A percentile compares a stretch with the other conserved stretches of the same genome.
phyloP scores from a whole-genome alignment of 495 filamentous ascomycete species.

The Collariella sp. region DNA sequence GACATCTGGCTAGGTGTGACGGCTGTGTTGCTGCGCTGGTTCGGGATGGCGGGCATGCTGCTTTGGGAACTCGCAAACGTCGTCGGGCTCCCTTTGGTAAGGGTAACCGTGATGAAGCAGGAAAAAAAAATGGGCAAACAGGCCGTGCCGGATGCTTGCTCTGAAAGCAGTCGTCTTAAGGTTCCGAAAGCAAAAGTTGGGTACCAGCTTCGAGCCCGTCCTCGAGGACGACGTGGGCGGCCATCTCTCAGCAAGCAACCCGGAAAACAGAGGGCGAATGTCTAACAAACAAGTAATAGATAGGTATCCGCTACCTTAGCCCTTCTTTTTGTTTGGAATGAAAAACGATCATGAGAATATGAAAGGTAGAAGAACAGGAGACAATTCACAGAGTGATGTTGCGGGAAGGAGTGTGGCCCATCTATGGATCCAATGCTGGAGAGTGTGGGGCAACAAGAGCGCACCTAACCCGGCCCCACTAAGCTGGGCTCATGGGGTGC shows the following conservation, averaged over 20 bases:
- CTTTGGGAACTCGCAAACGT: neutral
- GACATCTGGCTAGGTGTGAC: neutral
- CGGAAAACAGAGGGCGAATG: neutral
- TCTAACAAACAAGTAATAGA: no score
- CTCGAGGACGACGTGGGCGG: neutral
- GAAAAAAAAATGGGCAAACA: neutral
- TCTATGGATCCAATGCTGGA: no score
- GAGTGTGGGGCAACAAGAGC: no score
- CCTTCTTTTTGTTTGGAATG: no score
- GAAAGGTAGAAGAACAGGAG: neutral
- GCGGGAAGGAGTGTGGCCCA: no score
- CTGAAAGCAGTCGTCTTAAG: neutral
- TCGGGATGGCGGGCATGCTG: neutral
- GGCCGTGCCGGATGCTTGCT: neutral
- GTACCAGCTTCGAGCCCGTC: neutral
- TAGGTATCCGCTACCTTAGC: no score
- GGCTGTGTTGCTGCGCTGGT: slow-evolving; percentile 2
- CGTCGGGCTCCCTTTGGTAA: neutral
- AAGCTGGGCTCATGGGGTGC: no score
- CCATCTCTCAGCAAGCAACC: neutral
- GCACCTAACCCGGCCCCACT: no score
- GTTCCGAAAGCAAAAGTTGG: neutral
- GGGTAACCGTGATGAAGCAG: neutral
- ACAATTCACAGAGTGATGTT: neutral
- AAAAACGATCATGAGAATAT: no score